Evolutionary conservation across 1,284 basidiomycete genomes (phyloP).

Genomic region (Bjerkandera adusta): DNA sequence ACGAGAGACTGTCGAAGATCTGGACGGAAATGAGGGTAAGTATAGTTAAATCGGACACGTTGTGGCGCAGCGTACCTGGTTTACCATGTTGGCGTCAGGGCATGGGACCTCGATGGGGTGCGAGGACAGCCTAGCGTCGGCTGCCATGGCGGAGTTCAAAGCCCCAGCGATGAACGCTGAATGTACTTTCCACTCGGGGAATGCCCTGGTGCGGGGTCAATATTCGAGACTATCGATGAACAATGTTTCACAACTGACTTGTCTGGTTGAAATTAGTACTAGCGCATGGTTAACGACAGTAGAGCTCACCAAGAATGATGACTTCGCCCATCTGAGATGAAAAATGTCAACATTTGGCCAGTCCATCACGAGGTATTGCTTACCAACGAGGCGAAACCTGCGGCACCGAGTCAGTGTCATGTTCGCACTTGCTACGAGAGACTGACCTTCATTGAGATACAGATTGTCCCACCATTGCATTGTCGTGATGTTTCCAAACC

Average conservation of each 20-base stretch:
- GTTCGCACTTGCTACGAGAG: background rate
- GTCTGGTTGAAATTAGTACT: conserved; percentile 34
- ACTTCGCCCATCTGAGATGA: conserved; percentile 80
- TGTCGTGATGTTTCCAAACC: conserved; percentile 91
- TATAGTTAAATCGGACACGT: background rate
- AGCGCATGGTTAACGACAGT: background rate
- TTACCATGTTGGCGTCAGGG: conserved; percentile 84
- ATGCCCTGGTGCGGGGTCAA: conserved; percentile 45
- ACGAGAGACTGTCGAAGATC: conserved; percentile 87
- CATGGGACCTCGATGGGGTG: conserved; percentile 96
- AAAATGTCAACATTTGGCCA: background rate
- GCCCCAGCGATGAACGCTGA: conserved; percentile 67
- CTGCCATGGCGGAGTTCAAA: conserved; percentile 64
- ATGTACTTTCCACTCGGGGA: conserved; percentile 77
- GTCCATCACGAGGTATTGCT: conserved; percentile 22
- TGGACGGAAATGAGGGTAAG: conserved; percentile 27
- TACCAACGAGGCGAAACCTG: conserved; percentile 85
- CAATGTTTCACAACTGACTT: conserved; percentile 37
- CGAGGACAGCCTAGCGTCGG: conserved; percentile 90
- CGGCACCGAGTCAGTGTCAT: too few species aligned
- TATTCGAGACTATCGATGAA: background rate
- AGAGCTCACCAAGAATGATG: conserved; percentile 72
- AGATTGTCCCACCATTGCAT: conserved; percentile 96
- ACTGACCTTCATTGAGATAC: conserved; percentile 76
- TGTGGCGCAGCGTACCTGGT: conserved; percentile 51